These are phyloP conservation scores for Penstemon davidsonii DNA, from an alignment of 257 asterid species.

Conservation along the genomic window DNA sequence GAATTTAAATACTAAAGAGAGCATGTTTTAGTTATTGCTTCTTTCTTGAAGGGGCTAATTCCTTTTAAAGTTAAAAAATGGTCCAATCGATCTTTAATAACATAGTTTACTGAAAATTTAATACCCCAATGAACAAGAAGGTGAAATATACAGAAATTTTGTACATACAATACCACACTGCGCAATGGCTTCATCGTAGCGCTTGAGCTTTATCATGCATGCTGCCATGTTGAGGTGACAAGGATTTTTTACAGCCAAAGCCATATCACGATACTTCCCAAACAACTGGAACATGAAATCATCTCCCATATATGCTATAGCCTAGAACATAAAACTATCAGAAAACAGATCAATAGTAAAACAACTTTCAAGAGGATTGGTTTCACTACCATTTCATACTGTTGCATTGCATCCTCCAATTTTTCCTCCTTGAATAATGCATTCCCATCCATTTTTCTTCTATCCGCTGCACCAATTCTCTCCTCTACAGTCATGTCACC, in stretches of 20 bases:
- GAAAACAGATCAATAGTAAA: neutral
- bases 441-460: constrained; percentile 97
- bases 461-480: constrained; percentile 89
- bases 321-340: constrained; percentile 45
- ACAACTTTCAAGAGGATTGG: constrained; percentile 4
- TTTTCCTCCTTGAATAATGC: constrained; percentile 84
- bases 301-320: constrained; percentile 96
- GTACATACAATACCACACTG: constrained; percentile 84
- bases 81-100: constrained; percentile 9
- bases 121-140: constrained; percentile 2
- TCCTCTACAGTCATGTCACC: constrained; percentile 99
- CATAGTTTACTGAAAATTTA: constrained; percentile 6
- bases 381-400: constrained; percentile 87
- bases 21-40: neutral
- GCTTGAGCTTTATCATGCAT: constrained; percentile 84
- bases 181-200: constrained; percentile 83
- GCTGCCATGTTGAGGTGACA: constrained; percentile 97
- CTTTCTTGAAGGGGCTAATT: constrained; percentile 3
- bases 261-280: constrained; percentile 95
- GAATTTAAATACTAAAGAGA: neutral
- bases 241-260: constrained; percentile 95
- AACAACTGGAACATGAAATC: constrained; percentile 98
- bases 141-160: constrained; percentile 8
- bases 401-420: constrained; percentile 91
- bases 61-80: constrained; percentile 12